Conservation (phyloP, 2,329 filamentous ascomycete species). For the Fusarium anguioides region DNA sequence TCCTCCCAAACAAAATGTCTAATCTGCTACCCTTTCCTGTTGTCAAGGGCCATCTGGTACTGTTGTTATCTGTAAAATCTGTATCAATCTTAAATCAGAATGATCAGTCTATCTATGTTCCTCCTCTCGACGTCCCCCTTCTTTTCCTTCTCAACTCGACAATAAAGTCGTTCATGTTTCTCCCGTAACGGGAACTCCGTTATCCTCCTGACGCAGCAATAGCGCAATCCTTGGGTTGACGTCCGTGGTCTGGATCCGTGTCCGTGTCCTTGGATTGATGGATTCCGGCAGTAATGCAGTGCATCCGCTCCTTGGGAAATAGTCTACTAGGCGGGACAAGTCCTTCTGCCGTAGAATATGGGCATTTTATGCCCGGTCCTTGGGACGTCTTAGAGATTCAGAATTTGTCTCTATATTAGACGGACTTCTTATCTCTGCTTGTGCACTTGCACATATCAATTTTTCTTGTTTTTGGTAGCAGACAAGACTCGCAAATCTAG, state of each 20-base stretch:
- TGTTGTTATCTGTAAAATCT: constrained; percentile 32
- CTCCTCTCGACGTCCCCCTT: constrained; percentile 18
- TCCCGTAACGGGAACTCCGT: constrained; percentile 17
- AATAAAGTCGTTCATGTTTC: constrained; percentile 24
- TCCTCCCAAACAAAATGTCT: constrained; percentile 35
- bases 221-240: constrained; percentile 31
- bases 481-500: constrained; percentile 37
- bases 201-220: constrained; percentile 29
- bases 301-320: constrained; percentile 29
- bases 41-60: constrained; percentile 36
- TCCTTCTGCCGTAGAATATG: constrained; percentile 36
- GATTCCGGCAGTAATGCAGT: constrained; percentile 35
- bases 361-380: constrained; percentile 33
- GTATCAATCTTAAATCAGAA: constrained; percentile 32
- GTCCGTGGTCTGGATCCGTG: constrained; percentile 24
- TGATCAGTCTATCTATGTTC: constrained; percentile 23
- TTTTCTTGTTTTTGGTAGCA: constrained; percentile 40
- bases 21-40: constrained; percentile 47
- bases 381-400: constrained; percentile 36
- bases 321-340: constrained; percentile 29
- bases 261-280: constrained; percentile 28
- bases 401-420: constrained; percentile 41
- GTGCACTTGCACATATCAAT: constrained; percentile 43
- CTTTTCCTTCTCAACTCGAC: constrained; percentile 24
- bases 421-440: constrained; percentile 30